A percentile compares a stretch with the other conserved stretches of the same genome.
Evolutionary conservation across 106 monocot species (phyloP).

Genomic region (Ottelia alismoides): DNA sequence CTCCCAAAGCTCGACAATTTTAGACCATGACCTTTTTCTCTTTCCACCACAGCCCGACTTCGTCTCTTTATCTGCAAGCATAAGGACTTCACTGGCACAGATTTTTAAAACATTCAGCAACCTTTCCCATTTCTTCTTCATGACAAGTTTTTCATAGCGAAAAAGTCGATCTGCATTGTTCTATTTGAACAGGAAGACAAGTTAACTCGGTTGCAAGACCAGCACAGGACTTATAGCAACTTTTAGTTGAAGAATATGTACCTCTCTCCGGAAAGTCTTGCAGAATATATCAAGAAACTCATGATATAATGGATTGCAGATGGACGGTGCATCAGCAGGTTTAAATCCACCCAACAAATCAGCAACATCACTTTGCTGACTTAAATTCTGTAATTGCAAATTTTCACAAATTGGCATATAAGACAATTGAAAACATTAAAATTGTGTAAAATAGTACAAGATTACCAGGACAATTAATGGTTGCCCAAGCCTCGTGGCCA

Average conservation of each 20-base stretch:
- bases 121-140: constrained; percentile 74
- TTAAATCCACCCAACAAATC: constrained; percentile 93
- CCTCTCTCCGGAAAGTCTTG: constrained; percentile 16
- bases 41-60: constrained; percentile 30
- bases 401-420: too few relatives aligned
- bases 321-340: constrained; percentile 61
- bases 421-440: too few relatives aligned
- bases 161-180: constrained; percentile 41
- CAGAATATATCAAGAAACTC: constrained; percentile 72
- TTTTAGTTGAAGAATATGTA: too few relatives aligned
- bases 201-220: too few relatives aligned
- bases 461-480: constrained; percentile 69
- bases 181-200: constrained; percentile 16
- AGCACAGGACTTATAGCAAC: neutral
- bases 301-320: constrained; percentile 60
- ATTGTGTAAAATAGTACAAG: neutral
- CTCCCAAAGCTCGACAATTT: constrained; percentile 44
- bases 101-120: constrained; percentile 33
- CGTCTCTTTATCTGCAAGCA: constrained; percentile 10
- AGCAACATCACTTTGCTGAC: constrained; percentile 90
- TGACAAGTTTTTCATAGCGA: constrained; percentile 35
- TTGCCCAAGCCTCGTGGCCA: constrained; percentile 65
- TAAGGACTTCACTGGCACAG: constrained; percentile 15
- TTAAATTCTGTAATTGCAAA: constrained; percentile 71
- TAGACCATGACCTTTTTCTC: constrained; percentile 49